Evolutionary conservation across 2,329 filamentous ascomycete genomes (phyloP), one percentile per base, ranked within the genome.

Genomic region (Celoporthe dispersa): DNA sequence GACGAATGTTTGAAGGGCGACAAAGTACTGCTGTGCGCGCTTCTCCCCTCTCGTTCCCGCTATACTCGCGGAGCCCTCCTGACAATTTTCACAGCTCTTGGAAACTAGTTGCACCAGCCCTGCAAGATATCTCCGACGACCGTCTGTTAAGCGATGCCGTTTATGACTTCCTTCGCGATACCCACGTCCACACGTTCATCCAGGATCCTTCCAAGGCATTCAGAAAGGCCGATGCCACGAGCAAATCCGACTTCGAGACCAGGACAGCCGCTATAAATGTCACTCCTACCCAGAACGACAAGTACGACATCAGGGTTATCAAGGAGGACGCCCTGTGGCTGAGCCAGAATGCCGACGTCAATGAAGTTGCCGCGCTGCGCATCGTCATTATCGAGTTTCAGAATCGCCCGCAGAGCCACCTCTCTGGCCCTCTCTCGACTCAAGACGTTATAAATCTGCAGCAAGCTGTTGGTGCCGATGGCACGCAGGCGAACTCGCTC

Each of bases 311-410:
- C 74, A 89, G 92, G 53, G 84, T 91, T 76, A 89, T 98, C 78
- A 97, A 97, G 81, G 88, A 89, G 62, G 94, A 98, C 82, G 88
- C 94, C 44, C 79, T 92, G 74, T 98, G 94, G 94, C 84, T 99
- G 72, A 94, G 93, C 80, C 89, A 91, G 75, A 89, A 91, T 76
- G 89, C 90, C 65, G 86, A 88, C 60, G 89, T 98, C 73, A 94
- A 96, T 79, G 90, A 98, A 79, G 84, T 96, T 59, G 88, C 91
- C 16, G 94, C 95, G 35, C 84, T 99, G 76, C 89, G 96, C 71
- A 85, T 97, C 59, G 91, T 91, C 2, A 83, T 97, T 8, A 82
- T 96, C 61, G 96, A 98, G 84, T 92, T 92, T 85, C 95, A 98
- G 81, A 88, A 87, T 73, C 89, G 94, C 48, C 84, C 94, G n/a